These are phyloP conservation scores for Ceratobasidium sp. DNA, from an alignment of 1,284 basidiomycete genomes.

Conservation along the genomic window DNA sequence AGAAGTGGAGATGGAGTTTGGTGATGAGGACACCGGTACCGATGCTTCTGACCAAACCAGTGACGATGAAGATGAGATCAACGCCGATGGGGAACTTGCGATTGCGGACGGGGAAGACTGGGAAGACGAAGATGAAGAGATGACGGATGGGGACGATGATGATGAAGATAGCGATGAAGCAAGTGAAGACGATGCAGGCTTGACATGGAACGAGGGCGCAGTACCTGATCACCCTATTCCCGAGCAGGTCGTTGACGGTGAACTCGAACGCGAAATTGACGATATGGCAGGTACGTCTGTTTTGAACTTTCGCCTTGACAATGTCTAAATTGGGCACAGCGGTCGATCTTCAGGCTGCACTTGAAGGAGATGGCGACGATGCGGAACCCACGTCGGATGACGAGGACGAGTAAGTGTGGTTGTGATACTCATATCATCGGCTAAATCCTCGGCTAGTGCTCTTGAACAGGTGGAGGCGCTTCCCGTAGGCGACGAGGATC, in stretches of 20 bases:
- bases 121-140: constrained; percentile 70
- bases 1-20: constrained; percentile 89
- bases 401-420: constrained; percentile 36
- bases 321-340: background rate
- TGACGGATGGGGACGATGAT: constrained; percentile 51
- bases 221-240: constrained; percentile 45
- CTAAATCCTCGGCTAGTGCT: constrained; percentile 10
- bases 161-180: constrained; percentile 49
- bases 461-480: constrained; percentile 27
- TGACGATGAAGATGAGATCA: constrained; percentile 52
- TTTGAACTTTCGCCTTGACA: background rate
- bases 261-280: constrained; percentile 62
- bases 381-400: constrained; percentile 46
- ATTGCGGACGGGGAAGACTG: constrained; percentile 55
- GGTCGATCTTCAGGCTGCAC: constrained; percentile 34
- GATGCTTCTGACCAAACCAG: constrained; percentile 68
- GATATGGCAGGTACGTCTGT: constrained; percentile 73
- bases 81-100: constrained; percentile 53
- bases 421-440: background rate
- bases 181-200: constrained; percentile 50
- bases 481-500: constrained; percentile 21
- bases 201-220: constrained; percentile 49
- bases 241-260: constrained; percentile 51
- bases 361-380: constrained; percentile 57
- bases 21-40: constrained; percentile 75